Conservation (phyloP, 192 early-diverging fungal genomes). For the Fimicolochytrium jonesii region DNA sequence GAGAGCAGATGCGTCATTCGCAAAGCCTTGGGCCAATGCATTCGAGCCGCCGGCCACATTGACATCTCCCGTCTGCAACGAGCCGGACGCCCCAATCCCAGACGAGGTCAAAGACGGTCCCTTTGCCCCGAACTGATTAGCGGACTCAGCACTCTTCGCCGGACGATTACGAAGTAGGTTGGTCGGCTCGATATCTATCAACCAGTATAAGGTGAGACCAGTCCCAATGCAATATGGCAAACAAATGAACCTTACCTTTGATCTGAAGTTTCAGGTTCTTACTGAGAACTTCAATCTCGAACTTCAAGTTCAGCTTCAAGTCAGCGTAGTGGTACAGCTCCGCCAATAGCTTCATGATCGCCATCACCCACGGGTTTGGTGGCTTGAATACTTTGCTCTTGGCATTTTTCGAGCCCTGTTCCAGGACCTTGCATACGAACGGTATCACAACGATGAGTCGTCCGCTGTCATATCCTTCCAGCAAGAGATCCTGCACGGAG, state of each 20-base stretch:
- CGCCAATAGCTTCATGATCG: conserved; percentile 83
- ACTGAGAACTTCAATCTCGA: conserved; percentile 97
- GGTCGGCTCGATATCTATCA: conserved; percentile 57
- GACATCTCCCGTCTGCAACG: no score
- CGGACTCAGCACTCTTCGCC: conserved; percentile 8
- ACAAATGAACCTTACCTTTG: conserved; percentile 42
- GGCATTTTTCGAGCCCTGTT: conserved; percentile 63
- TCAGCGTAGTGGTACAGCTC: conserved; percentile 93
- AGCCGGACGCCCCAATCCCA: no score
- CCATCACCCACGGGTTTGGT: conserved; percentile 98
- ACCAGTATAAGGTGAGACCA: neutral
- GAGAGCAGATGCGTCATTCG: no score
- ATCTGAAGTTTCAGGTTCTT: conserved; percentile 79
- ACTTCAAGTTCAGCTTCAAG: conserved; percentile 92
- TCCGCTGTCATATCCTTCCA: conserved; percentile 85
- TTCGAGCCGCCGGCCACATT: no score
- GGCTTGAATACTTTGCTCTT: conserved; percentile 83
- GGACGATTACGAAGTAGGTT: conserved; percentile 62
- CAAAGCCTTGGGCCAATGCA: no score
- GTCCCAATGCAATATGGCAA: no score
- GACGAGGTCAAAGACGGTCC: no score
- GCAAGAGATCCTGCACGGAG: conserved; percentile 65
- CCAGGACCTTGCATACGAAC: conserved; percentile 96
- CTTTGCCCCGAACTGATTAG: no score
- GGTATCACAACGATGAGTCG: conserved; percentile 94